Evolutionary conservation across 108 stramenopile species (phyloP), one percentile per base, ranked within the genome.

Genomic region (Conticribra guillardii): DNA sequence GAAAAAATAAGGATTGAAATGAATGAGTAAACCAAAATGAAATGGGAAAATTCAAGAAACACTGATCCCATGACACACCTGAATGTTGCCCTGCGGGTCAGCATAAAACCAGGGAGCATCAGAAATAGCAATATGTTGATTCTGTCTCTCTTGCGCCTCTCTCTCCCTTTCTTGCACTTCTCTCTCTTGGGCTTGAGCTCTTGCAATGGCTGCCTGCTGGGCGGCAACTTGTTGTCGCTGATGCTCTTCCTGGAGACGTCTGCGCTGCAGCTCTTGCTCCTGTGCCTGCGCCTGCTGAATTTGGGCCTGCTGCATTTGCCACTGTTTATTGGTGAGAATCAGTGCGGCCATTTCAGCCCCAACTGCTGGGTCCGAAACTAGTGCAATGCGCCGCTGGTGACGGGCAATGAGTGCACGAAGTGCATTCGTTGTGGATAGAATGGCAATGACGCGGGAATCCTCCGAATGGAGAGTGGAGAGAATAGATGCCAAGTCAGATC

Each of bases 31-130:
- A 28, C 30, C 45, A 41, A 31, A 44, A 16, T 9, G 49, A 26
- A 16, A 31, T 26, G 3, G 17, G 28, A 0, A 55, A 22, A 16
- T 4, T 31, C 24, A 0, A 0, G 34, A 27, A n/a, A n/a, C n/a
- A n/a, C n/a, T n/a, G n/a, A 66, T 64, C 15, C 28, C 23, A 18
- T 32, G 4, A 67, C 84, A 54, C 55, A 85, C 87, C 81, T 94
- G 93, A 73, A 96, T 89, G 56, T 96, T 96, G 27, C 87, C 85
- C 59, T 96, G 91, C 18, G 94, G 94, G 80, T 96, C 94, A 0
- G 90, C 86, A 76, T 96, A 96, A 66, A 82, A 96, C 91, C 91
- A 96, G 11, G 93, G 93, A 74, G 85, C 87, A 58, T 85, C 78
- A 16, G 80, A 53, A 41, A 85, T 65, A 37, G 88, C 81, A 9